Percentiles rank a stretch among this genome's conserved stretches.
phyloP scores from a whole-genome alignment of 2,329 filamentous ascomycete genomes.

The Trichophyton schoenleinii region DNA sequence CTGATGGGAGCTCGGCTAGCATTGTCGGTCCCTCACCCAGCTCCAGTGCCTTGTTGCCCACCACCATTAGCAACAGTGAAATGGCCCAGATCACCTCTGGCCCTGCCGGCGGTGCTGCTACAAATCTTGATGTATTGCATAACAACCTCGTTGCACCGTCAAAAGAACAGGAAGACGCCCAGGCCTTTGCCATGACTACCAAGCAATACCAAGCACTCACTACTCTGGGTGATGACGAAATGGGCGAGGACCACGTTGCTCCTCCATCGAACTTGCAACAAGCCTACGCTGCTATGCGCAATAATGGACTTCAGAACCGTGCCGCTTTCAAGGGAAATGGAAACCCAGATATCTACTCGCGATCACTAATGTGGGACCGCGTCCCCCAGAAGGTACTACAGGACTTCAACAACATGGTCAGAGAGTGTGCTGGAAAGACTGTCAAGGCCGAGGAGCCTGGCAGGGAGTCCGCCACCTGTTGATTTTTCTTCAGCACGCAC shows the following conservation, averaged over 20 bases:
- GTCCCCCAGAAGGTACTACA: conserved; percentile 84
- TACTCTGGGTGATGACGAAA: conserved; percentile 46
- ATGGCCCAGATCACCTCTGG: conserved; percentile 29
- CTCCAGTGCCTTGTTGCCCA: conserved; percentile 17
- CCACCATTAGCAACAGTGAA: conserved; percentile 27
- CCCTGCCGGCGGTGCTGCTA: conserved; percentile 15
- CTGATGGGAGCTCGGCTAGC: conserved; percentile 41
- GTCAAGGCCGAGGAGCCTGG: conserved; percentile 22
- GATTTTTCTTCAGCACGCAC: not conserved
- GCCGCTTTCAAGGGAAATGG: conserved; percentile 30
- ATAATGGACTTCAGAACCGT: conserved; percentile 51
- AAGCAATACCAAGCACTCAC: conserved; percentile 81
- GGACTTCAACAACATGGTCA: conserved; percentile 84
- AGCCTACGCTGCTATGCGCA: conserved; percentile 65
- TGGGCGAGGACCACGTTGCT: conserved; percentile 25
- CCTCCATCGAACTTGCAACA: conserved; percentile 39
- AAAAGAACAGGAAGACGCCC: conserved; percentile 75
- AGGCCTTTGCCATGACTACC: conserved; percentile 73
- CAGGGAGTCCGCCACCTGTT: conserved; percentile 10
- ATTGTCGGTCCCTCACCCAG: conserved; percentile 24
- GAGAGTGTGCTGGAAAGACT: conserved; percentile 46
- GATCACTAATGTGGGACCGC: conserved; percentile 86
- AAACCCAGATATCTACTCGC: conserved; percentile 80
- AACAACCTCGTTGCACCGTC: conserved; percentile 60
- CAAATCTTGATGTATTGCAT: conserved; percentile 51